Percentiles rank a stretch among this genome's conserved stretches.
phyloP scores from a whole-genome alignment of 495 filamentous ascomycete species.

The Tuber calosporum region DNA sequence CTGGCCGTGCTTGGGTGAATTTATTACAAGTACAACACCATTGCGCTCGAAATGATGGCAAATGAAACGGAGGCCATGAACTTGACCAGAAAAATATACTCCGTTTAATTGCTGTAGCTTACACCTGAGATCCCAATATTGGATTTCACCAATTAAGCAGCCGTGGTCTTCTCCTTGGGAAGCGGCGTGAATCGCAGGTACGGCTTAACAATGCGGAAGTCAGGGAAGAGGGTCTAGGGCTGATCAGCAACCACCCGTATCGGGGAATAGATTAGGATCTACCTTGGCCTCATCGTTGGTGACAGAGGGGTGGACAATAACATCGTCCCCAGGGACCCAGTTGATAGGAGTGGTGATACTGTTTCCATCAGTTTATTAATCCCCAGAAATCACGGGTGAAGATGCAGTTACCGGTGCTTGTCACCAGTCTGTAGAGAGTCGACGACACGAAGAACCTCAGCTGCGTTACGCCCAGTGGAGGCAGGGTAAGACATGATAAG shows the following conservation, averaged over 20 bases:
- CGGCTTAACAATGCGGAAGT: slow-evolving; percentile 89
- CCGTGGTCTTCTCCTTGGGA: slow-evolving; percentile 51
- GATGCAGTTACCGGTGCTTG: slow-evolving; percentile 56
- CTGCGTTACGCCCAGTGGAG: slow-evolving; percentile 92
- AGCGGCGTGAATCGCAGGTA: slow-evolving; percentile 69
- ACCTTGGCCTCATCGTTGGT: slow-evolving; percentile 74
- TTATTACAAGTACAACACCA: background rate
- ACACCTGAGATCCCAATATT: background rate
- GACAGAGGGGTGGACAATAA: slow-evolving; percentile 87
- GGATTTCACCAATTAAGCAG: slow-evolving; percentile 22
- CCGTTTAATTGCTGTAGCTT: slow-evolving; percentile 13
- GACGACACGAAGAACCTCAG: slow-evolving; percentile 89
- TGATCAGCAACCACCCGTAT: slow-evolving; percentile 4
- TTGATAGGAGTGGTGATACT: slow-evolving; percentile 88
- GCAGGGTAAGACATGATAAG: slow-evolving; percentile 94
- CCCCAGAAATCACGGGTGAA: background rate
- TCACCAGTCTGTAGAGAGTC: slow-evolving; percentile 96
- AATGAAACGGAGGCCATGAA: background rate
- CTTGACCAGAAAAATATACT: background rate
- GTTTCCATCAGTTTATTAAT: slow-evolving; percentile 13
- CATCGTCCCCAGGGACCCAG: slow-evolving; percentile 85
- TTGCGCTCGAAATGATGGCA: background rate
- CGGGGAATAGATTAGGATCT: slow-evolving; percentile 12
- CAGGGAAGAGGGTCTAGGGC: slow-evolving; percentile 65
- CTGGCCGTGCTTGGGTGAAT: background rate